Evolutionary conservation across 1,139 yeast species (phyloP).

Genomic region (Candida tetrigidarum): DNA sequence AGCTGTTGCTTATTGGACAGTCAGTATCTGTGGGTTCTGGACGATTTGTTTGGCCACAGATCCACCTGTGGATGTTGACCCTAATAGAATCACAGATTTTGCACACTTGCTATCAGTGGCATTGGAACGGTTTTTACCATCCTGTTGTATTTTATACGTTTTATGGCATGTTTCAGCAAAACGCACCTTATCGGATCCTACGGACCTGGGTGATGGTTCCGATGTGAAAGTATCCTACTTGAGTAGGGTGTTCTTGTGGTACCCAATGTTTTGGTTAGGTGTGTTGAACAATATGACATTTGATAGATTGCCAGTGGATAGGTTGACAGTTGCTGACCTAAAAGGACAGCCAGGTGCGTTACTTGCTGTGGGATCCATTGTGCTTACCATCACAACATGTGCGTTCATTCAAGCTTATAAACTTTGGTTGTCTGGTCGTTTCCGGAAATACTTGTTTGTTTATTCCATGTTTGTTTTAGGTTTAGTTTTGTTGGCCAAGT

Average conservation of each 20-base stretch:
- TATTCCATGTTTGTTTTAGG: slow-evolving; percentile 54
- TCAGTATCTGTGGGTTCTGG: slow-evolving; percentile 80
- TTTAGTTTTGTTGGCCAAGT: slow-evolving; percentile 47
- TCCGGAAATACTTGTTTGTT: slow-evolving; percentile 56
- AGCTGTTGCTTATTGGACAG: slow-evolving; percentile 61
- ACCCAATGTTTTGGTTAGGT: slow-evolving; percentile 84
- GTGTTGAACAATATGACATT: slow-evolving; percentile 85
- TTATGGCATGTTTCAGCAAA: slow-evolving; percentile 66
- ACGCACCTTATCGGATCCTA: slow-evolving; percentile 31
- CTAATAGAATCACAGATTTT: slow-evolving; percentile 54
- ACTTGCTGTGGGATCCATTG: slow-evolving; percentile 59
- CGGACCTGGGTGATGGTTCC: slow-evolving; percentile 23
- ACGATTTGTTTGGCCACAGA: slow-evolving; percentile 79
- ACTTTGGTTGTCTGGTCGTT: slow-evolving; percentile 80
- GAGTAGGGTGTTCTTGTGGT: slow-evolving; percentile 68
- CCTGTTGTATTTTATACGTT: slow-evolving; percentile 70
- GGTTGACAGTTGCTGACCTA: slow-evolving; percentile 74
- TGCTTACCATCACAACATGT: slow-evolving; percentile 50
- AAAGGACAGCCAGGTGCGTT: slow-evolving; percentile 79
- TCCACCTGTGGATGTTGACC: slow-evolving; percentile 71
- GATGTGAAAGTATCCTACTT: slow-evolving; percentile 42
- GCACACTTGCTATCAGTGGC: slow-evolving; percentile 72
- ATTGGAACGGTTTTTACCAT: slow-evolving; percentile 74
- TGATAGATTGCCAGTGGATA: slow-evolving; percentile 85
- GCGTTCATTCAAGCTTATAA: slow-evolving; percentile 76